Conservation (phyloP, 306 rosid species). For the Quercus gilva region DNA sequence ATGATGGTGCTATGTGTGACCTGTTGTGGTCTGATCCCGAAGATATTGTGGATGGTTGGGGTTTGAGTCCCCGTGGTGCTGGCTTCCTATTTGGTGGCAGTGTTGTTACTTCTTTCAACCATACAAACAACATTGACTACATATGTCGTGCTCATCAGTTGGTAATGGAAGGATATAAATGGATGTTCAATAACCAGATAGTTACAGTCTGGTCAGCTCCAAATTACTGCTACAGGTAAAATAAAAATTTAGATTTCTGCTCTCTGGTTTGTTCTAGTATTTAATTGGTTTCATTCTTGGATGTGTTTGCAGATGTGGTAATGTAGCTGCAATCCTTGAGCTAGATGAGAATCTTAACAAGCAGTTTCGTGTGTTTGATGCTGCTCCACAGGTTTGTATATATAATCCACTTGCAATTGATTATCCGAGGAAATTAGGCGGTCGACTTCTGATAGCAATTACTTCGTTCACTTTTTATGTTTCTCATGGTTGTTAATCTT, state of each 20-base stretch:
- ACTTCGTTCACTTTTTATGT: background rate
- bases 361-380: constrained; percentile 90
- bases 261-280: constrained; percentile 6
- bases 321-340: constrained; percentile 94
- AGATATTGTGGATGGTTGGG: constrained; percentile 98
- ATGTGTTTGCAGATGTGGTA: constrained; percentile 77
- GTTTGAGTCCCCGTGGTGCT: constrained; percentile 99
- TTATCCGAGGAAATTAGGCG: background rate
- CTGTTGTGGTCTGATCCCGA: constrained; percentile 99
- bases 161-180: constrained; percentile 99
- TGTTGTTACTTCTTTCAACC: constrained; percentile 83
- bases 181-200: constrained; percentile 99
- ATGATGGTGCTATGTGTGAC: constrained; percentile 99
- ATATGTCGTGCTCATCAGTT: constrained; percentile 99
- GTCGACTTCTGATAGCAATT: background rate
- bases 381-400: constrained; percentile 92
- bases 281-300: constrained; percentile 19
- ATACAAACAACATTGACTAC: constrained; percentile 88
- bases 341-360: constrained; percentile 86
- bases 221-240: constrained; percentile 94
- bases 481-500: background rate
- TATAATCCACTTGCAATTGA: constrained; percentile 15
- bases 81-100: constrained; percentile 96
- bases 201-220: constrained; percentile 99
- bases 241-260: constrained; percentile 13